phyloP scores from a whole-genome alignment of 805 yeast genomes.

The Suhomyces sp. region DNA sequence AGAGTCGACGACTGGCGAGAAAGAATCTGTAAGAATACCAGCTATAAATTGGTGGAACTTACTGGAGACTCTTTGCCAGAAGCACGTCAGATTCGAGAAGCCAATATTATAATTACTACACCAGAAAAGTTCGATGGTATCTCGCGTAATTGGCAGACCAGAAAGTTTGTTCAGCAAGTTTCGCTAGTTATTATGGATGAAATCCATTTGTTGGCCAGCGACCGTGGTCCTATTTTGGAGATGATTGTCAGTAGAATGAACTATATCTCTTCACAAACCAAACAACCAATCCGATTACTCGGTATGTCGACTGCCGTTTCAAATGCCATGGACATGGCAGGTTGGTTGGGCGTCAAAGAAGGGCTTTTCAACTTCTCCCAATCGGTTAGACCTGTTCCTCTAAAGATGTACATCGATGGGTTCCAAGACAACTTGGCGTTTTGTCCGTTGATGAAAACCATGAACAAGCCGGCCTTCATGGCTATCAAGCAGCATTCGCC shows the following conservation, averaged over 20 bases:
- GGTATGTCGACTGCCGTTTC: conserved; percentile 88
- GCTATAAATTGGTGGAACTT: conserved; percentile 61
- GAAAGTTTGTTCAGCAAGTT: conserved; percentile 71
- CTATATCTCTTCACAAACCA: conserved; percentile 59
- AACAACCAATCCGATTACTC: conserved; percentile 58
- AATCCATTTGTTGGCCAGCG: conserved; percentile 78
- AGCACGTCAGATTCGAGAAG: conserved; percentile 58
- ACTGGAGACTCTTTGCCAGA: conserved; percentile 84
- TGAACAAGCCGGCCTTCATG: conserved; percentile 88
- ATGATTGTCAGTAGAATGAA: conserved; percentile 90
- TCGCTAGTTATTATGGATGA: conserved; percentile 83
- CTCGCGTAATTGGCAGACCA: conserved; percentile 79
- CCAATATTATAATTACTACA: conserved; percentile 76
- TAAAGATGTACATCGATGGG: conserved; percentile 85
- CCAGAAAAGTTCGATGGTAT: conserved; percentile 89
- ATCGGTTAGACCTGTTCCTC: conserved; percentile 81
- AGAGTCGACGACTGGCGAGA: conserved; percentile 78
- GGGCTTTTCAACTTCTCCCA: conserved; percentile 79
- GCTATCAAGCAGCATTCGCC: conserved; percentile 93
- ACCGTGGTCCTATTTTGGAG: conserved; percentile 82
- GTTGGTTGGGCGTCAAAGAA: conserved; percentile 72
- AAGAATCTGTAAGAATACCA: conserved; percentile 47
- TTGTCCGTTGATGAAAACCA: conserved; percentile 80
- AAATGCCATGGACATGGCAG: conserved; percentile 81
- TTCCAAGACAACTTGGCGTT: conserved; percentile 79